Evolutionary conservation across 139 green algal species (phyloP), one percentile per base, ranked within the genome.

Genomic region (Chlorella sp.): DNA sequence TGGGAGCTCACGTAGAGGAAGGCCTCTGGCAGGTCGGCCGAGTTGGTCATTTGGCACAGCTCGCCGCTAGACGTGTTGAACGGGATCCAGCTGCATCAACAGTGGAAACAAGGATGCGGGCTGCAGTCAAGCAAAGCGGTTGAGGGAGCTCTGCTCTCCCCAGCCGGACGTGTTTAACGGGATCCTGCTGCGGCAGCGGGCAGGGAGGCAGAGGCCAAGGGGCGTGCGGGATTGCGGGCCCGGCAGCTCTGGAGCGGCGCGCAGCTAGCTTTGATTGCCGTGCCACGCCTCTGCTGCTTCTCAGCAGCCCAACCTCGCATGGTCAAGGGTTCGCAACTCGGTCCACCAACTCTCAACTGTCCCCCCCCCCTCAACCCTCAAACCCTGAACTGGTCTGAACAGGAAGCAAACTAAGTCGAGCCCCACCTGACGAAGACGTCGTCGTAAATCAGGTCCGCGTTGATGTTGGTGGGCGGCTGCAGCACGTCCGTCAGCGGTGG

Each of bases 341-440:
- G n/a, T n/a, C n/a, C n/a, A n/a, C n/a, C n/a, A n/a, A n/a, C n/a
- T n/a, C n/a, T n/a, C n/a, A n/a, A n/a, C n/a, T n/a, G n/a, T n/a
- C n/a, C n/a, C n/a, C n/a, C n/a, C n/a, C n/a, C n/a, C n/a, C n/a
- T n/a, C n/a, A n/a, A n/a, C n/a, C n/a, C n/a, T n/a, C n/a, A n/a
- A n/a, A n/a, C n/a, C n/a, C n/a, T n/a, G n/a, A n/a, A n/a, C n/a
- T n/a, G n/a, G n/a, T n/a, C n/a, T n/a, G 28, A 28, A 34, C 30
- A 41, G 30, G 30, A 16, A 24, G 38, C 43, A 58, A 24, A 36
- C 5, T 40, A n/a, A 20, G 38, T 51, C n/a, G n/a, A n/a, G 2
- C 6, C 77, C 1, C 77, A 83, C 77, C 77, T 83, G 56, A 83
- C 43, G 43, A 74, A 83, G 41, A 74, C 74, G 16, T 83, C 77